Evolutionary conservation across 2,329 filamentous ascomycete genomes (phyloP).

Genomic region (Mycogone perniciosa): DNA sequence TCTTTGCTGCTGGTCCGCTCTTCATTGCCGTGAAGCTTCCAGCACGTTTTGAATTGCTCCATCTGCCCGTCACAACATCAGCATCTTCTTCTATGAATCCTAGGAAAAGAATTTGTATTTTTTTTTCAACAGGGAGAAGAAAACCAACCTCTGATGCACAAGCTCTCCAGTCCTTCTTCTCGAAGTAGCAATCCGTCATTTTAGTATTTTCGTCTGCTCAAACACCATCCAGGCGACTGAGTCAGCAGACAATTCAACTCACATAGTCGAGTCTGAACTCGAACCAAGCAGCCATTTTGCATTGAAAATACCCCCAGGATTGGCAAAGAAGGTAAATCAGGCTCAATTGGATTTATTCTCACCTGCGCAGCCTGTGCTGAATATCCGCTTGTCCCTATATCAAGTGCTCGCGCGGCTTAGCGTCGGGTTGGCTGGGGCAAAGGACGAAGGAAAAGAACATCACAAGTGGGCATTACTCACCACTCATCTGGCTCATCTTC

Average conservation of each 20-base stretch:
- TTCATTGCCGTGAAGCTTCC: conserved; percentile 86
- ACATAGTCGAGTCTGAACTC: background rate
- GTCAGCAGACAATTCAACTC: background rate
- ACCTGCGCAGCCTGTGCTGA: conserved; percentile 92
- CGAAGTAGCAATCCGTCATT: conserved; percentile 92
- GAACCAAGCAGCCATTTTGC: background rate
- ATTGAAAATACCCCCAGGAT: background rate
- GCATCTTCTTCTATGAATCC: background rate
- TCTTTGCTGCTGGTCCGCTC: conserved; percentile 74
- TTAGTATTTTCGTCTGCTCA: conserved; percentile 72
- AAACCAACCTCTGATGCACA: conserved; percentile 78
- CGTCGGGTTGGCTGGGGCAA: conserved; percentile 19
- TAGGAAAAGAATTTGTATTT: background rate
- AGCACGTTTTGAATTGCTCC: conserved; percentile 82
- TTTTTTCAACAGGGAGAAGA: background rate
- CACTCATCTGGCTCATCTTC: conserved; percentile 91
- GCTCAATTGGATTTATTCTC: conserved; percentile 19
- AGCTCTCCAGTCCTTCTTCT: conserved; percentile 90
- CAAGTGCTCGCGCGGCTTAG: conserved; percentile 14
- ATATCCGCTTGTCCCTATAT: conserved; percentile 91
- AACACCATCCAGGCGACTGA: background rate
- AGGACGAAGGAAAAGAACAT: background rate
- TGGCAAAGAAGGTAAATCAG: background rate
- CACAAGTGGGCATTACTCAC: conserved; percentile 43
- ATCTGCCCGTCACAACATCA: conserved; percentile 52